These are phyloP conservation scores for Aspergillus intermedius DNA, from an alignment of 2,329 filamentous ascomycete genomes.

Conservation along the genomic window DNA sequence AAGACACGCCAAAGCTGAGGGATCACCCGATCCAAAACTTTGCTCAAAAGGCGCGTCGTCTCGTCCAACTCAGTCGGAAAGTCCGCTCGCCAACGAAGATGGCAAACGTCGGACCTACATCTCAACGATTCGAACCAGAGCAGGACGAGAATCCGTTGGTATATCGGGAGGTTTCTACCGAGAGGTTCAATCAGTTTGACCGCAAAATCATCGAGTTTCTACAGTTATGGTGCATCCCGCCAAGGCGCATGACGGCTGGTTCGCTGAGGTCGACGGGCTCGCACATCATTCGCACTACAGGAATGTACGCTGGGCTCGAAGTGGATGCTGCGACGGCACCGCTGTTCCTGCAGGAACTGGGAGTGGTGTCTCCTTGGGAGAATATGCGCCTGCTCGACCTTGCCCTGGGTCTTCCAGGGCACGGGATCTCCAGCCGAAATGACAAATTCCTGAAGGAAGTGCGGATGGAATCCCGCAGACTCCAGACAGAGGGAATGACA, in stretches of 20 bases:
- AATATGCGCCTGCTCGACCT: constrained; percentile 48
- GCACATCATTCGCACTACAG: constrained; percentile 50
- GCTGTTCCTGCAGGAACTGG: constrained; percentile 56
- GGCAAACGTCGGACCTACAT: constrained; percentile 37
- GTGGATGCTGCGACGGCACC: constrained; percentile 35
- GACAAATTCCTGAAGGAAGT: constrained; percentile 28
- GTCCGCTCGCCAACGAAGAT: constrained; percentile 38
- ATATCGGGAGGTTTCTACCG: constrained; percentile 27
- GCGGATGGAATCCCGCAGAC: constrained; percentile 19
- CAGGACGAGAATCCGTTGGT: constrained; percentile 21
- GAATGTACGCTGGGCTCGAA: constrained; percentile 46
- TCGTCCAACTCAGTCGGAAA: constrained; percentile 37
- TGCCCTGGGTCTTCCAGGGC: constrained; percentile 47
- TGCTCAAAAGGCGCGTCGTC: constrained; percentile 37
- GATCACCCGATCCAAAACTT: constrained; percentile 39
- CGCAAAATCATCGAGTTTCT: constrained; percentile 51
- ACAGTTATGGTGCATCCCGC: constrained; percentile 45
- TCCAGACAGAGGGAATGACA: constrained; percentile 25
- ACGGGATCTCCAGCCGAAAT: constrained; percentile 24
- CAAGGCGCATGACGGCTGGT: constrained; percentile 31
- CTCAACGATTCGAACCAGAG: constrained; percentile 20
- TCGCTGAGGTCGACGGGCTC: constrained; percentile 46
- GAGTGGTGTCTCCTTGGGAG: constrained; percentile 54
- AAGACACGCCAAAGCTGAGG: constrained; percentile 17
- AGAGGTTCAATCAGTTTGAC: constrained; percentile 45